Evolutionary conservation across 2,329 filamentous ascomycete genomes (phyloP).

Genomic region (Microascus cirrosus): DNA sequence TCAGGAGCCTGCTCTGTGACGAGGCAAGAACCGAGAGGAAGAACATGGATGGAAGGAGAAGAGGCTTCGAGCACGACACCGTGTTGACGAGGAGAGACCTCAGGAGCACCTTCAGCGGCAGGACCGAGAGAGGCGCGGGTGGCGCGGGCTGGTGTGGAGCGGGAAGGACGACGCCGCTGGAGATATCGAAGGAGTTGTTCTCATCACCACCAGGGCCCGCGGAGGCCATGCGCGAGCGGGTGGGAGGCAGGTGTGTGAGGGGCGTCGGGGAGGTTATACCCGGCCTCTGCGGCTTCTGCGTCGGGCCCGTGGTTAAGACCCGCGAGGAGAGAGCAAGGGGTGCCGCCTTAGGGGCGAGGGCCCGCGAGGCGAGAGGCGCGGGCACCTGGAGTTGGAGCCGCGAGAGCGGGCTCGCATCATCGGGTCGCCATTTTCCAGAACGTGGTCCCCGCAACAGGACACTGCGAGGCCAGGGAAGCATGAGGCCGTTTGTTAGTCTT

Average conservation of each 20-base stretch:
- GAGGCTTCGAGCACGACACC: conserved; percentile 57
- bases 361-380: background rate
- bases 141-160: background rate
- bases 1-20: conserved; percentile 53
- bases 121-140: conserved; percentile 44
- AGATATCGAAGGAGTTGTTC: background rate
- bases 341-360: background rate
- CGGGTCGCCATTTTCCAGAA: background rate
- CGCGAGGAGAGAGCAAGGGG: background rate
- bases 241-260: background rate
- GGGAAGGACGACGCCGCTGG: background rate
- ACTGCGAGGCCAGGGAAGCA: background rate
- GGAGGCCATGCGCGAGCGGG: background rate
- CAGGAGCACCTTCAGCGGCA: conserved; percentile 55
- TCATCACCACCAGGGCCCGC: background rate
- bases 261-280: background rate
- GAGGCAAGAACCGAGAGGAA: conserved; percentile 60
- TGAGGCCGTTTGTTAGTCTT: background rate
- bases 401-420: background rate
- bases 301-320: background rate
- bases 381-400: background rate
- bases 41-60: conserved; percentile 59
- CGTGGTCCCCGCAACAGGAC: background rate
- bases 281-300: background rate
- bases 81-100: conserved; percentile 59